These are phyloP conservation scores for Phytophthora fragariaefolia DNA, from an alignment of 352 stramenopile genomes.

Conservation along the genomic window DNA sequence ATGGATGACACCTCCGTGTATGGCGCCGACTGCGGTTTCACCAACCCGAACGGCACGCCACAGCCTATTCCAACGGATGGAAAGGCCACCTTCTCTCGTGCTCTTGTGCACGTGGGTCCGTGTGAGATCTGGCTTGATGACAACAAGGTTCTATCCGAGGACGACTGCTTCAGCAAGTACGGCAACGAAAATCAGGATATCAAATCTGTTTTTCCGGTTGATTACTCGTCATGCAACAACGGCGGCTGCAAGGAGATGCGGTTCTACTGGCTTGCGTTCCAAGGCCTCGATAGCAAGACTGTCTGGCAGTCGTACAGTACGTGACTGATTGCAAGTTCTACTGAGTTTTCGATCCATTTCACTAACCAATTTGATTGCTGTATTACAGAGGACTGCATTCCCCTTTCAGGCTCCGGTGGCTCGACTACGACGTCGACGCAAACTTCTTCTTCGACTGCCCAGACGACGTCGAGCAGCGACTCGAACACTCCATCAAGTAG, in stretches of 20 bases:
- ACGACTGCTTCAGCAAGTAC: slow-evolving; percentile 29
- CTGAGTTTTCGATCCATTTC: not conserved
- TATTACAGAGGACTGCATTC: not conserved
- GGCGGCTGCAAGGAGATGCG: slow-evolving; percentile 24
- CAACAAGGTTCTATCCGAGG: slow-evolving; percentile 21
- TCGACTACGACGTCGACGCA: not conserved
- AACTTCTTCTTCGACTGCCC: not conserved
- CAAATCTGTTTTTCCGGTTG: slow-evolving; percentile 32
- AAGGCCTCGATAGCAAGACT: slow-evolving; percentile 16
- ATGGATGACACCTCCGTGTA: slow-evolving; percentile 24
- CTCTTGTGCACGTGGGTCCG: slow-evolving; percentile 15
- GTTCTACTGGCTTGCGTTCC: slow-evolving; percentile 38
- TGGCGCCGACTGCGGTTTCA: slow-evolving; percentile 20
- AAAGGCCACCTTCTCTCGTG: slow-evolving; percentile 21
- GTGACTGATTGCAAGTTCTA: not conserved
- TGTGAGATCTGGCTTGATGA: slow-evolving; percentile 20
- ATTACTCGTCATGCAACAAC: slow-evolving; percentile 12
- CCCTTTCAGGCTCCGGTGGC: not conserved
- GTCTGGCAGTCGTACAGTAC: slow-evolving; percentile 23
- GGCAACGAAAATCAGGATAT: slow-evolving; percentile 12
- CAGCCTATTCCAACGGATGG: slow-evolving; percentile 4
- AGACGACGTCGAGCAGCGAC: not conserved
- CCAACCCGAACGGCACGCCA: slow-evolving; percentile 12
- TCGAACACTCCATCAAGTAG: not conserved
- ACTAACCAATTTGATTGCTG: not conserved